Percentiles rank a stretch among this genome's conserved stretches.
Evolutionary conservation across 345 rosid species (phyloP).

Genomic region (Rubroshorea leprosula): DNA sequence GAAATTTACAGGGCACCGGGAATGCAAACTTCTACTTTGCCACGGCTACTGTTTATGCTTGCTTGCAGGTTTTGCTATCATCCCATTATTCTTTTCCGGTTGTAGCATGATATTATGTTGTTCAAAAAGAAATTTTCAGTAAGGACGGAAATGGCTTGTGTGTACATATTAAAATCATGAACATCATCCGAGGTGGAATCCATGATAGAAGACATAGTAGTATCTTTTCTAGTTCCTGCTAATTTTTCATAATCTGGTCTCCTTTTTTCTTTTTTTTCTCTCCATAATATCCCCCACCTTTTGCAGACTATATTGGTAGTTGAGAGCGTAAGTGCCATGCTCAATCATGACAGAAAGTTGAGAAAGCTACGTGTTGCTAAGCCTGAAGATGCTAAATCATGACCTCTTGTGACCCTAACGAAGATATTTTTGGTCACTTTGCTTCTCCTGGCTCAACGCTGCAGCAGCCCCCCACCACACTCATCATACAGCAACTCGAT

Average conservation of each 20-base stretch:
- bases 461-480: too few species aligned
- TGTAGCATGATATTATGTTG: too few species aligned
- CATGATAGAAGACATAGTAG: too few species aligned
- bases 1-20: constrained; percentile 77
- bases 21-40: constrained; percentile 95
- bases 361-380: constrained; percentile 26
- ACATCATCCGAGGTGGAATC: too few species aligned
- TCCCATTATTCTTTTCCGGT: too few species aligned
- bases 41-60: constrained; percentile 78
- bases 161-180: too few species aligned
- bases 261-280: too few species aligned
- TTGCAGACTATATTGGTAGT: constrained; percentile 71
- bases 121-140: too few species aligned
- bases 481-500: too few species aligned
- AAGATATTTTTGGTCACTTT: neutral
- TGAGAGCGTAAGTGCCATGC: constrained; percentile 74
- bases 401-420: constrained; percentile 8
- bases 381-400: constrained; percentile 28
- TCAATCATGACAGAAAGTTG: constrained; percentile 70
- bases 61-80: constrained; percentile 60
- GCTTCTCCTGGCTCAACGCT: neutral
- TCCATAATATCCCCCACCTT: too few species aligned
- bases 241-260: neutral
- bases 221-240: neutral
- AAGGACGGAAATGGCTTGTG: too few species aligned